These are phyloP conservation scores for Pezicula neosporulosa DNA, from an alignment of 2,329 filamentous ascomycete genomes.

Conservation along the genomic window DNA sequence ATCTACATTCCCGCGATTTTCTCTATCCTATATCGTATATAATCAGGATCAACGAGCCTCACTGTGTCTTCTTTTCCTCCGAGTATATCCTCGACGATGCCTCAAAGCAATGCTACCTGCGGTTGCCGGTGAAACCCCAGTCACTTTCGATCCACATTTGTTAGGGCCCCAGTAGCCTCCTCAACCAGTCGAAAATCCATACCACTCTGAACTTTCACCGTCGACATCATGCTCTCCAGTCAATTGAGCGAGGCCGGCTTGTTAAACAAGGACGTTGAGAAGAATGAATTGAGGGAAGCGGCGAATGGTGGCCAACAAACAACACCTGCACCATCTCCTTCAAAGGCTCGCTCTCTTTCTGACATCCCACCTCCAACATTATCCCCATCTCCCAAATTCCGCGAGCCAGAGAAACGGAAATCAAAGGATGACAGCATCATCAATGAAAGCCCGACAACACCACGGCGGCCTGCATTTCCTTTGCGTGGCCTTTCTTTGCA, in stretches of 20 bases:
- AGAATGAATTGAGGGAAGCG: background rate
- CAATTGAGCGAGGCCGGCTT: background rate
- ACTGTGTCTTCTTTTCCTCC: too few relatives aligned
- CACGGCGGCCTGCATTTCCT: constrained; percentile 63
- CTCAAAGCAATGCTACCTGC: too few relatives aligned
- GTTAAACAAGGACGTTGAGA: background rate
- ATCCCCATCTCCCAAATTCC: constrained; percentile 29
- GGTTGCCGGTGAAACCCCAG: too few relatives aligned
- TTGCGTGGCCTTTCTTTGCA: constrained; percentile 66
- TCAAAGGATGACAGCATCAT: constrained; percentile 31
- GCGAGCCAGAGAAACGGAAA: constrained; percentile 25
- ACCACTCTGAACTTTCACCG: background rate
- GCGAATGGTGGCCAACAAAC: constrained; percentile 3
- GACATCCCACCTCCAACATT: constrained; percentile 24
- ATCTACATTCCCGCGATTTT: too few relatives aligned
- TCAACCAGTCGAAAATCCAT: background rate
- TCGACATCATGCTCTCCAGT: background rate
- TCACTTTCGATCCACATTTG: too few relatives aligned
- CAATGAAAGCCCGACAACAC: constrained; percentile 58
- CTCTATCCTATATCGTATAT: too few relatives aligned
- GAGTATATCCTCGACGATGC: too few relatives aligned
- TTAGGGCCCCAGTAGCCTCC: too few relatives aligned
- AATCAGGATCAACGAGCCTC: too few relatives aligned
- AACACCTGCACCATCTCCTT: constrained; percentile 22
- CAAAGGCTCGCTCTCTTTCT: constrained; percentile 27